Percentiles rank a stretch among this genome's conserved stretches.
Evolutionary conservation across 345 rosid genomes (phyloP).

Genomic region (Alliaria petiolata): DNA sequence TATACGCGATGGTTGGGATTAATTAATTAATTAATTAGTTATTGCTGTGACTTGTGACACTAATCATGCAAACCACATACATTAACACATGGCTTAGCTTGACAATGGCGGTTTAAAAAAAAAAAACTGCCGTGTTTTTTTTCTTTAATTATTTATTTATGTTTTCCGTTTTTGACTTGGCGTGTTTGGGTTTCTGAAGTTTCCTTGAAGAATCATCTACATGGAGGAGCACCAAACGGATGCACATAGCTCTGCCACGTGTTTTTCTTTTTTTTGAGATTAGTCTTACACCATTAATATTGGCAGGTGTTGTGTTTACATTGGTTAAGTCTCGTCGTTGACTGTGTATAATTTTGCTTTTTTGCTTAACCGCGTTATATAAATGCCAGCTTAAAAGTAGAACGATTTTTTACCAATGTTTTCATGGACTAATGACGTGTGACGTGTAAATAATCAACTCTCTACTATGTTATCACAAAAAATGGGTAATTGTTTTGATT

Average conservation of each 20-base stretch:
- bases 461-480: neutral
- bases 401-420: neutral
- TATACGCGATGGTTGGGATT: slow-evolving; percentile 19
- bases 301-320: neutral
- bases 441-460: neutral
- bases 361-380: slow-evolving; percentile 26
- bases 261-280: neutral
- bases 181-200: slow-evolving; percentile 29
- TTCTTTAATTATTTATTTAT: neutral
- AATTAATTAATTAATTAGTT: neutral
- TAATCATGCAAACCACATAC: slow-evolving; percentile 24
- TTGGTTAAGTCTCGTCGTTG: neutral
- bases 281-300: neutral
- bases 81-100: slow-evolving; percentile 21
- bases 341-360: neutral
- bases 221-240: slow-evolving; percentile 26
- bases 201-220: slow-evolving; percentile 27
- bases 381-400: neutral
- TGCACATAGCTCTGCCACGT: slow-evolving; percentile 11
- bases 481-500: neutral
- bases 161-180: neutral
- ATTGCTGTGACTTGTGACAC: neutral
- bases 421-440: slow-evolving; percentile 7
- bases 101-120: slow-evolving; percentile 18
- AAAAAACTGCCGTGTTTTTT: neutral